Percentiles rank a stretch among this genome's conserved stretches.
Conservation (phyloP, 2,329 filamentous ascomycete species). For the Sclerotinia subarctica region DNA sequence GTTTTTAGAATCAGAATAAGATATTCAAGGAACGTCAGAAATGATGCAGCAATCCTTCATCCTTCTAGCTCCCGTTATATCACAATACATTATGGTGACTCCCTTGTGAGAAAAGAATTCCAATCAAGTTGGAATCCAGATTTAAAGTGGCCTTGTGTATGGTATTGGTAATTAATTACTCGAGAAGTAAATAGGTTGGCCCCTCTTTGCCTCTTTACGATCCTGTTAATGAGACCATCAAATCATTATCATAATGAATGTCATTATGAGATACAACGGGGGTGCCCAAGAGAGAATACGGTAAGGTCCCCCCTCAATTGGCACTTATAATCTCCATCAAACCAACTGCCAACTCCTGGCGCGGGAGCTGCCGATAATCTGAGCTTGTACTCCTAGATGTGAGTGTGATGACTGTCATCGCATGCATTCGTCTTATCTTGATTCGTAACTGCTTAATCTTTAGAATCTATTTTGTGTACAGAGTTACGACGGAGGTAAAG, state of each 20-base stretch:
- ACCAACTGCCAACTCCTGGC: background rate
- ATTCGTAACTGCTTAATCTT: background rate
- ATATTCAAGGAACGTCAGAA: background rate
- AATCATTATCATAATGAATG: background rate
- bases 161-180: conserved; percentile 14
- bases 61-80: background rate
- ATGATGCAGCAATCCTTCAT: background rate
- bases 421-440: conserved; percentile 8
- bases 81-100: background rate
- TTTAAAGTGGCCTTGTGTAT: background rate
- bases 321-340: conserved; percentile 1
- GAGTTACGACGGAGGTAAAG: background rate
- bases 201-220: conserved; percentile 7
- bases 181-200: background rate
- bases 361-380: background rate
- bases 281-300: background rate
- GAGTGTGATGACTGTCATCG: background rate
- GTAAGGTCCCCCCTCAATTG: background rate
- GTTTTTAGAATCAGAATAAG: background rate
- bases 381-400: background rate
- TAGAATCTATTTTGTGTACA: too few relatives aligned
- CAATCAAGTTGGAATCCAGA: background rate
- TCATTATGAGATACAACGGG: background rate
- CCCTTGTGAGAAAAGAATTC: background rate
- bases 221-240: background rate